Conservation (phyloP, 1,139 yeast species). For the Candida neerlandica region DNA sequence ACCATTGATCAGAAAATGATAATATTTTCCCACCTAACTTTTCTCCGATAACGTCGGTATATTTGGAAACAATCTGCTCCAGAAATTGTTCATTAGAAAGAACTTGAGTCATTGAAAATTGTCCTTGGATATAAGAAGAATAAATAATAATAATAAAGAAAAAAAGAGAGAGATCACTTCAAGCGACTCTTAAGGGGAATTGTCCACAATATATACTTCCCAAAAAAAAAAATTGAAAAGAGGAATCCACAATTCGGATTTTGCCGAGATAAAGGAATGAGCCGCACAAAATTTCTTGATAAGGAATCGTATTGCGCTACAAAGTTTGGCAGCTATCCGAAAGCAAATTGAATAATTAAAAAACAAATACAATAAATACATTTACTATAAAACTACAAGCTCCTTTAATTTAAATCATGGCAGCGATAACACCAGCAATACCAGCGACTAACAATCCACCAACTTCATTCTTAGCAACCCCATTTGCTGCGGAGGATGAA, state of each 20-base stretch:
- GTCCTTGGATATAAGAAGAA: neutral
- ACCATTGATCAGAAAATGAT: slow-evolving; percentile 85
- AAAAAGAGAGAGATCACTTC: neutral
- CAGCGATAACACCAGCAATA: slow-evolving; percentile 18
- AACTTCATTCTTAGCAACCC: slow-evolving; percentile 18
- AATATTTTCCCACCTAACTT: slow-evolving; percentile 78
- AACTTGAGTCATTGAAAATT: slow-evolving; percentile 27
- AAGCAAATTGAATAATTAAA: neutral
- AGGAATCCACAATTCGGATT: neutral
- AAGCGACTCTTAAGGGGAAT: neutral
- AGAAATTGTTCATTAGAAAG: slow-evolving; percentile 47
- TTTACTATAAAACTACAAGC: neutral
- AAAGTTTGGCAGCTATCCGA: neutral
- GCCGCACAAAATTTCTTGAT: neutral
- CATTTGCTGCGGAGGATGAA: slow-evolving; percentile 17
- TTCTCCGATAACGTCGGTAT: slow-evolving; percentile 77
- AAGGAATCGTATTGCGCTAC: neutral
- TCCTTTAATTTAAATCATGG: slow-evolving; percentile 10
- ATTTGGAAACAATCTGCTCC: slow-evolving; percentile 46
- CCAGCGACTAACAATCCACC: slow-evolving; percentile 17
- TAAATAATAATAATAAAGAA: neutral
- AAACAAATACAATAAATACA: neutral
- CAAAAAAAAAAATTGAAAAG: no score
- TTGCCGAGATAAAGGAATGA: neutral
- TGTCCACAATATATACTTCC: neutral